Evolutionary conservation across 257 asterid genomes (phyloP), one percentile per base, ranked within the genome.

Genomic region (Scutellaria galericulata): DNA sequence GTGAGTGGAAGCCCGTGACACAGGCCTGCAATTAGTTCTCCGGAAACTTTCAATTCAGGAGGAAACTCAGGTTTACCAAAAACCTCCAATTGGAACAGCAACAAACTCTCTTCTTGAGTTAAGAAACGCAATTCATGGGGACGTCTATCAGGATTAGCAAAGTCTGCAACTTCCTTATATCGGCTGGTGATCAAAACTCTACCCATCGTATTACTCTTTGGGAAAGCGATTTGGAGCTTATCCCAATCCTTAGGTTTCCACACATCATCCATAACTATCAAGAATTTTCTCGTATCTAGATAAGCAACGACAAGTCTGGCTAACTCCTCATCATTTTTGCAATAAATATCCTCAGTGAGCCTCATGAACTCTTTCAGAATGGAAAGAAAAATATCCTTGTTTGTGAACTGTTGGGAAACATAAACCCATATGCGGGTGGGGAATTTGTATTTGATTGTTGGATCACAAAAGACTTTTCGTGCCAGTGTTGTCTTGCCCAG

Each of bases 1-100:
- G 90, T 87, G 9, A 87, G 87, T 22, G 93, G 93, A 7, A 87
- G 76, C 35, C 88, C 78, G 2, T 15, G 66, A 27, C 93, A 87
- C 35, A 61, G 56, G n/a, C 27, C 45, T 0, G 81, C 86, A 14
- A 87, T 83, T 0, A 45, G 10, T 37, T 27, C 60, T 9, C 86
- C 92, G 2, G 6, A 48, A 18, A 3, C 52, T 64, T 69, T 75
- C 40, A 85, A 46, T 14, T 85, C 83, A 0, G 13, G 7, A 20
- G 86, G 89, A 59, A 77, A 81, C 37, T 52, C 57, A 0, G 56
- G 75, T 73, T 47, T 69, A 31, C 82, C 74, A 20, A 80, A 87
- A 10, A 84, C 88, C 79, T 79, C 86, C 14, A 9, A 61, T 18
- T 54, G 74, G 13, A 84, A 79, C 7, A 84, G 71, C 75, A 65